Conservation (phyloP, 169 alveolate species). For the Plasmodium berghei region DNA sequence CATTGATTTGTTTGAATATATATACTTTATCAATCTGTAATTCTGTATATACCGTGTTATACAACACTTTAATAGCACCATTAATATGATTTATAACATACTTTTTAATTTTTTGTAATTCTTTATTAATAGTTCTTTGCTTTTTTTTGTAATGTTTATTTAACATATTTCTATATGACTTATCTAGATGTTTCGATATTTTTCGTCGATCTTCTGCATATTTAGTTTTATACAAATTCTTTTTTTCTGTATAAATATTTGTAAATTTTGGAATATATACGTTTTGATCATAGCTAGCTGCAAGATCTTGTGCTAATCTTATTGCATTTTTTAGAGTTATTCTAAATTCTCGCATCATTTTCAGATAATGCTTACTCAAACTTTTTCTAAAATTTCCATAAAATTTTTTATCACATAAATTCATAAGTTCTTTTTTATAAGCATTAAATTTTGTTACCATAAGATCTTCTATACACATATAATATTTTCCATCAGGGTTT, state of each 20-base stretch:
- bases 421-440: slow-evolving; percentile 10
- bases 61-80: neutral
- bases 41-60: slow-evolving; percentile 1
- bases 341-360: slow-evolving; percentile 20
- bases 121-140: neutral
- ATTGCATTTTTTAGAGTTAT: slow-evolving; percentile 13
- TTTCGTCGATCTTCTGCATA: slow-evolving; percentile 13
- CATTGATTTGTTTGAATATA: neutral
- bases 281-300: slow-evolving; percentile 29
- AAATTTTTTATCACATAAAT: slow-evolving; percentile 7
- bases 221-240: slow-evolving; percentile 7
- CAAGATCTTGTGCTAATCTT: slow-evolving; percentile 30
- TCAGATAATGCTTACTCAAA: slow-evolving; percentile 11
- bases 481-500: slow-evolving; percentile 1
- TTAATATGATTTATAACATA: slow-evolving; percentile 2
- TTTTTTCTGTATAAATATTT: slow-evolving; percentile 12
- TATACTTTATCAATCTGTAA: slow-evolving; percentile 4
- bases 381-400: slow-evolving; percentile 39
- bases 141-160: neutral
- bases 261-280: slow-evolving; percentile 11
- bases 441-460: neutral
- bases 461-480: neutral
- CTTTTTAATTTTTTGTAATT: slow-evolving; percentile 24
- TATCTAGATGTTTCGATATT: slow-evolving; percentile 23
- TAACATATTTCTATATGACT: neutral